These are phyloP conservation scores for Hydnomerulius pinastri DNA, from an alignment of 768 basidiomycete species.

Conservation along the genomic window DNA sequence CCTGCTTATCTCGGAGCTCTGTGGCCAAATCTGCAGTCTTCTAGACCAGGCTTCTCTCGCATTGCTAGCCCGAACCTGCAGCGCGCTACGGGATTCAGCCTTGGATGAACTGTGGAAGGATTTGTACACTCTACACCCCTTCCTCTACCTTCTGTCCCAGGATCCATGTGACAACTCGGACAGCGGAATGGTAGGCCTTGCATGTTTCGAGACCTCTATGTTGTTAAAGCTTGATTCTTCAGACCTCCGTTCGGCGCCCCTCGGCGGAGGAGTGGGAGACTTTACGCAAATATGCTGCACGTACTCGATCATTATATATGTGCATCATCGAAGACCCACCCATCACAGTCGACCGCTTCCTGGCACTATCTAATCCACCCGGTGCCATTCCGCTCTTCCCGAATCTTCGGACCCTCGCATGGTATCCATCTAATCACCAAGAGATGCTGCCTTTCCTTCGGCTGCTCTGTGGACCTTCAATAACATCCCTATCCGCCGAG, in stretches of 20 bases:
- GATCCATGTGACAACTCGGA: neutral
- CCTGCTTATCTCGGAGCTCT: conserved; percentile 24
- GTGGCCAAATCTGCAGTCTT: conserved; percentile 16
- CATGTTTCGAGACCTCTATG: too few species aligned
- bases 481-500: conserved; percentile 20
- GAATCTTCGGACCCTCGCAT: conserved; percentile 20
- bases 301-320: conserved; percentile 20
- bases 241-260: neutral
- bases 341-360: conserved; percentile 1
- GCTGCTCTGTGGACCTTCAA: conserved; percentile 23
- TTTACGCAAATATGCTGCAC: conserved; percentile 20
- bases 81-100: conserved; percentile 20
- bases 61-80: conserved; percentile 25
- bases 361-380: conserved; percentile 17
- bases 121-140: conserved; percentile 22
- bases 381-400: conserved; percentile 20
- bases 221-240: neutral
- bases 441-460: conserved; percentile 22
- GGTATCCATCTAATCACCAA: conserved; percentile 23
- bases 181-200: conserved; percentile 13
- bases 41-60: conserved; percentile 18
- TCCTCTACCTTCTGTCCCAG: conserved; percentile 17
- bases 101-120: conserved; percentile 27
- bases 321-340: conserved; percentile 22
- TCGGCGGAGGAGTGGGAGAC: conserved; percentile 17